A percentile compares a stretch with the other conserved stretches of the same genome.
Evolutionary conservation across 768 basidiomycete genomes (phyloP).

Genomic region (Russula sp.): DNA sequence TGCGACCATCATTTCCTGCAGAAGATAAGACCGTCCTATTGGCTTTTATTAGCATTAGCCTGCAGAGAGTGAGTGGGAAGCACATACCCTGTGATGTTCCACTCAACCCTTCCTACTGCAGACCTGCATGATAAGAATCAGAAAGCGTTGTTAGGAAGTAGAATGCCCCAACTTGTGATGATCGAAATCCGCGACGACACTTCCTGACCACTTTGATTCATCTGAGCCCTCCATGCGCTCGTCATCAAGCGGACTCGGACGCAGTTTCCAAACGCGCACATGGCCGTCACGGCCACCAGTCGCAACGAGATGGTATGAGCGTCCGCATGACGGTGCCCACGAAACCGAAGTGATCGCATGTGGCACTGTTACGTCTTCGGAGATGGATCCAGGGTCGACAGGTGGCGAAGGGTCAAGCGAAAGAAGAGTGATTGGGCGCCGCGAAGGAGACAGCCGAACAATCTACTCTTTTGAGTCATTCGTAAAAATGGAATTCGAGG

Average conservation of each 20-base stretch:
- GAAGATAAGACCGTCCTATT: constrained; percentile 73
- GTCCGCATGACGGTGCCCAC: constrained; percentile 92
- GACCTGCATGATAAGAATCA: constrained; percentile 36
- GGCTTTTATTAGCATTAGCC: not conserved
- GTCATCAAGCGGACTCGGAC: constrained; percentile 41
- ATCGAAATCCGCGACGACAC: constrained; percentile 78
- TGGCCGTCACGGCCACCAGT: constrained; percentile 83
- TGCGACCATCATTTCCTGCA: constrained; percentile 74
- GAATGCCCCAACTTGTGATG: constrained; percentile 57
- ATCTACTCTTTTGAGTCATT: constrained; percentile 38
- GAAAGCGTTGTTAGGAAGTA: not conserved
- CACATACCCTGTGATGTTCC: constrained; percentile 81
- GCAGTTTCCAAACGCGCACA: constrained; percentile 85
- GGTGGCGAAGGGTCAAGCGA: constrained; percentile 47
- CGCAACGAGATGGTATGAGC: constrained; percentile 91
- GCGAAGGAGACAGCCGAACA: constrained; percentile 63
- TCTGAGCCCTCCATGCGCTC: constrained; percentile 34
- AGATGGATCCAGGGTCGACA: constrained; percentile 24
- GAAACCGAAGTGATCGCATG: constrained; percentile 75
- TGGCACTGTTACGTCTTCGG: constrained; percentile 34
- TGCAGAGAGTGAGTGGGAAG: not conserved
- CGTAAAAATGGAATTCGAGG: not conserved
- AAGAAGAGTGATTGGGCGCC: constrained; percentile 58
- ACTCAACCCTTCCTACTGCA: constrained; percentile 79
- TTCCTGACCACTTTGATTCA: constrained; percentile 64